phyloP scores from a whole-genome alignment of 768 basidiomycete genomes.

The Leccinum sublutescens region DNA sequence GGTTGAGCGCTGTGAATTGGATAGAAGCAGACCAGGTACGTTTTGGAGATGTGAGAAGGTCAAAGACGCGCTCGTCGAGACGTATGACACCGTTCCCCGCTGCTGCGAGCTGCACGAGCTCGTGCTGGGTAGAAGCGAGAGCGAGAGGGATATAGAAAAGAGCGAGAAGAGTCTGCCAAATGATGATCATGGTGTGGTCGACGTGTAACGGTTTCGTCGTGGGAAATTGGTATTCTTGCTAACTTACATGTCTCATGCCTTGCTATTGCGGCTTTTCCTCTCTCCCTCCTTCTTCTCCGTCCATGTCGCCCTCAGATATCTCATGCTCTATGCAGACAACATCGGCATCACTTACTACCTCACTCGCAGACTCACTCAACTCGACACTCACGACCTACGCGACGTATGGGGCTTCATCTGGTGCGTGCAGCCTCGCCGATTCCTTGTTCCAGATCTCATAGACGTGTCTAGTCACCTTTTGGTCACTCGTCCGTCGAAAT shows the following conservation, averaged over 20 bases:
- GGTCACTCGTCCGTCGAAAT: constrained; percentile 88
- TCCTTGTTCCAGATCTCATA: constrained; percentile 10
- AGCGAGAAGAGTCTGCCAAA: constrained; percentile 26
- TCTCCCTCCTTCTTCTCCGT: constrained; percentile 92
- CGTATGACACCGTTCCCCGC: constrained; percentile 77
- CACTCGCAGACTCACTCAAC: constrained; percentile 65
- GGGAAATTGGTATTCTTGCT: constrained; percentile 10
- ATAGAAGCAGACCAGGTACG: constrained; percentile 88
- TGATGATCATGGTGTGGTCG: constrained; percentile 1
- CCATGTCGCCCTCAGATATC: constrained; percentile 89
- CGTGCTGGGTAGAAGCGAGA: constrained; percentile 41
- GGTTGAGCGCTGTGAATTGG: constrained; percentile 84
- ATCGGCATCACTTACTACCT: constrained; percentile 92
- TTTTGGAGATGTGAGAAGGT: constrained; percentile 69
- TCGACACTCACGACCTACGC: constrained; percentile 67
- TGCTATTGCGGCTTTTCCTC: constrained; percentile 88
- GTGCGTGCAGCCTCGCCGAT: constrained; percentile 38
- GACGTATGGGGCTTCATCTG: constrained; percentile 92
- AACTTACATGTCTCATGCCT: constrained; percentile 59
- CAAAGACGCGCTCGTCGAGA: constrained; percentile 73
- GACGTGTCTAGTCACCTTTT: constrained; percentile 74
- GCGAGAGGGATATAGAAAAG: constrained; percentile 33
- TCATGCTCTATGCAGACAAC: constrained; percentile 78
- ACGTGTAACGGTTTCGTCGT: constrained; percentile 9
- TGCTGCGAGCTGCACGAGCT: constrained; percentile 67